These are phyloP conservation scores for Tieghemiomyces parasiticus DNA, from an alignment of 192 early-diverging fungal species.

Conservation along the genomic window DNA sequence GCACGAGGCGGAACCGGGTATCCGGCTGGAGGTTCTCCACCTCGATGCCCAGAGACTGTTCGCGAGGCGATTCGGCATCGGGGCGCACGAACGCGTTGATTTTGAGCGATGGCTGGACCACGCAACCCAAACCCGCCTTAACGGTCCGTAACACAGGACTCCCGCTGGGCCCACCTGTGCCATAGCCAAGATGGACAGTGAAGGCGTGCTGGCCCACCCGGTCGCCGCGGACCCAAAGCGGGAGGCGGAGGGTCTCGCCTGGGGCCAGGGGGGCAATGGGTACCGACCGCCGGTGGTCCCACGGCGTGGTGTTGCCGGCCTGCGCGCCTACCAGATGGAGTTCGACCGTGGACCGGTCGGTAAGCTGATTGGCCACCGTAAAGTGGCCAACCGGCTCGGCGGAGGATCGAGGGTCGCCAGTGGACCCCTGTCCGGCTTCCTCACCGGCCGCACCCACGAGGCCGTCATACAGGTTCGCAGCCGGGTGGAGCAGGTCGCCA, in stretches of 20 bases:
- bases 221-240: constrained; percentile 84
- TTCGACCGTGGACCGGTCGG: constrained; percentile 18
- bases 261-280: constrained; percentile 36
- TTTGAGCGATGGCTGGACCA: constrained; percentile 74
- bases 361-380: constrained; percentile 17
- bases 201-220: constrained; percentile 69
- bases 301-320: not conserved
- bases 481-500: constrained; percentile 21
- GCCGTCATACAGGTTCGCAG: not conserved
- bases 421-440: no score
- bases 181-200: constrained; percentile 14
- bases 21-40: constrained; percentile 30
- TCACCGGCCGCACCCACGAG: not conserved
- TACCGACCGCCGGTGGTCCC: constrained; percentile 8
- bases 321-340: not conserved
- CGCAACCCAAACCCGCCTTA: constrained; percentile 21
- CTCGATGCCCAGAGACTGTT: constrained; percentile 89
- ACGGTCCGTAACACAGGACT: constrained; percentile 19
- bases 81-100: constrained; percentile 91
- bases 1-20: constrained; percentile 21
- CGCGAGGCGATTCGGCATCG: constrained; percentile 52
- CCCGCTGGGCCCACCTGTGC: no score
- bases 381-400: constrained; percentile 14
- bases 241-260: constrained; percentile 53
- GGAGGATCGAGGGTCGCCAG: no score